Conservation (phyloP, 257 asterid species). For the Nicotiana undulata region DNA sequence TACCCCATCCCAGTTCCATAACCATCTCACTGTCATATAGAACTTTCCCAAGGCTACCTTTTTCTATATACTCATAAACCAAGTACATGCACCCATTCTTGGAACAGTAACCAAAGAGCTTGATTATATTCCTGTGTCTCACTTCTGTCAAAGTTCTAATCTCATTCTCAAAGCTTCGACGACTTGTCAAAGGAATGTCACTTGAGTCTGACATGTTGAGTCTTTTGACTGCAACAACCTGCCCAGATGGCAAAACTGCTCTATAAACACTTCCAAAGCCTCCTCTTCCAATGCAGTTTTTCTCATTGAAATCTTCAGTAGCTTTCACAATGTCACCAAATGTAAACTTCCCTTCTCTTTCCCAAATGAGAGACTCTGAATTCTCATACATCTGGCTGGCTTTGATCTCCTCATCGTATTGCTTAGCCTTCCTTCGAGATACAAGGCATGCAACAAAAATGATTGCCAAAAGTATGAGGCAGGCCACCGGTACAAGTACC, state of each 20-base stretch:
- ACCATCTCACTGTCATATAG: conserved; percentile 44
- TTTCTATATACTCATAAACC: conserved; percentile 80
- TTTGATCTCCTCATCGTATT: conserved; percentile 37
- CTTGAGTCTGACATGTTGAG: conserved; percentile 53
- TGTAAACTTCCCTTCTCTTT: conserved; percentile 61
- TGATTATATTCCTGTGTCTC: conserved; percentile 82
- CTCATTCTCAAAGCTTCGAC: conserved; percentile 70
- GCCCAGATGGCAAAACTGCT: conserved; percentile 55
- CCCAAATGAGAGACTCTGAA: conserved; percentile 62
- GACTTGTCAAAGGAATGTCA: conserved; percentile 38
- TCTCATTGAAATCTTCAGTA: conserved; percentile 55
- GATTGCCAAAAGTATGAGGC: conserved; percentile 36
- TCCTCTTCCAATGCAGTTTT: conserved; percentile 74
- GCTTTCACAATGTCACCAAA: conserved; percentile 71
- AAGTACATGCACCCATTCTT: conserved; percentile 65
- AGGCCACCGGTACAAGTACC: conserved; percentile 37
- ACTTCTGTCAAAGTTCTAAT: conserved; percentile 72
- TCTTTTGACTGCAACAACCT: conserved; percentile 68
- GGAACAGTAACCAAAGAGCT: conserved; percentile 80
- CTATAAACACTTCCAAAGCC: conserved; percentile 80
- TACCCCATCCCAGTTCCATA: conserved; percentile 50
- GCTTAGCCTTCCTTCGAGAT: conserved; percentile 25
- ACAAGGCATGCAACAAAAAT: conserved; percentile 21
- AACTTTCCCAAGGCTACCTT: conserved; percentile 62
- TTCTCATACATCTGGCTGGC: conserved; percentile 14